Conservation (phyloP, 2,329 filamentous ascomycete genomes). For the Colletotrichum navitas region DNA sequence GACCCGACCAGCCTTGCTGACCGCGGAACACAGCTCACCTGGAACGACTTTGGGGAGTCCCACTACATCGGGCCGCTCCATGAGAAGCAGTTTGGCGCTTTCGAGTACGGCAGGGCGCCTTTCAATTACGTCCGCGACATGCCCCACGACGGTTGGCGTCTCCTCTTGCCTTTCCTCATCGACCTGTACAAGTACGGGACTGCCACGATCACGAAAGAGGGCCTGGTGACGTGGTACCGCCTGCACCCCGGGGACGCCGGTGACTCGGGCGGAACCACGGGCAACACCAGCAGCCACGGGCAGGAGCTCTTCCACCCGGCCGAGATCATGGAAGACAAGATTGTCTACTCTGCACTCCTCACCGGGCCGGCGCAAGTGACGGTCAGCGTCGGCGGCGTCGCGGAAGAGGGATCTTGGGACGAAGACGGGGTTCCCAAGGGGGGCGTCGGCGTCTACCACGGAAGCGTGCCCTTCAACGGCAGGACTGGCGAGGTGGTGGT, state of each 20-base stretch:
- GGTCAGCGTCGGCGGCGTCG: conserved; percentile 48
- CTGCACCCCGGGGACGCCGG: conserved; percentile 42
- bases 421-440: conserved; percentile 44
- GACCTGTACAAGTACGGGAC: conserved; percentile 50
- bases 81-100: conserved; percentile 36
- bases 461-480: conserved; percentile 45
- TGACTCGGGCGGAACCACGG: conserved; percentile 46
- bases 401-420: conserved; percentile 42
- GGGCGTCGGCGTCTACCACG: conserved; percentile 50
- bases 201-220: conserved; percentile 46
- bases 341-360: conserved; percentile 48
- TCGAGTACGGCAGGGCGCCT: conserved; percentile 36
- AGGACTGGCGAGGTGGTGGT: conserved; percentile 47
- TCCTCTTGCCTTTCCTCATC: conserved; percentile 56
- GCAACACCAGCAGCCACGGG: conserved; percentile 47
- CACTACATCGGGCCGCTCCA: conserved; percentile 66
- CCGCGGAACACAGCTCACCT: conserved; percentile 44
- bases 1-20: not conserved
- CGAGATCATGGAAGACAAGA: conserved; percentile 43
- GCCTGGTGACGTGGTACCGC: conserved; percentile 49
- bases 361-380: conserved; percentile 44
- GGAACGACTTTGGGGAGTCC: conserved; percentile 66
- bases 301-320: conserved; percentile 45
- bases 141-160: conserved; percentile 65
- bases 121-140: conserved; percentile 61